These are phyloP conservation scores for Opeltia flavorubescens DNA, from an alignment of 495 filamentous ascomycete species.

Conservation along the genomic window DNA sequence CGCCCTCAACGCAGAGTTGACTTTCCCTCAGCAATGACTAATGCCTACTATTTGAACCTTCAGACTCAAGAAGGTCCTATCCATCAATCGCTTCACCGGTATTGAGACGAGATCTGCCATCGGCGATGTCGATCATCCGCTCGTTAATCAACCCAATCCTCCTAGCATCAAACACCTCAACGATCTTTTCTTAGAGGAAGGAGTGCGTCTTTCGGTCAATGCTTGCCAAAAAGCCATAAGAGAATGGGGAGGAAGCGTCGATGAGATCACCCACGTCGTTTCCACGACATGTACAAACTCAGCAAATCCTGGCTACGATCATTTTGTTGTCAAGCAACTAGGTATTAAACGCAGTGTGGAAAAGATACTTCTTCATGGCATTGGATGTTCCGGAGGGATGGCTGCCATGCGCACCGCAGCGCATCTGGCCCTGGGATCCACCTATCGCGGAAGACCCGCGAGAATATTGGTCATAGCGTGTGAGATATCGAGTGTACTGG, in stretches of 20 bases:
- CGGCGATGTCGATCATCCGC: slow-evolving; percentile 37
- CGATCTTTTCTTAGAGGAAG: slow-evolving; percentile 39
- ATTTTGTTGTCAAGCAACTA: slow-evolving; percentile 42
- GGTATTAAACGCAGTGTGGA: slow-evolving; percentile 35
- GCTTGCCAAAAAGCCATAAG: slow-evolving; percentile 45
- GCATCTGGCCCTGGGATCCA: slow-evolving; percentile 44
- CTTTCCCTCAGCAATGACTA: slow-evolving; percentile 2
- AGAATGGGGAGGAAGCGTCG: slow-evolving; percentile 32
- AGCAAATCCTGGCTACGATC: slow-evolving; percentile 56
- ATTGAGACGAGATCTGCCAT: slow-evolving; percentile 49
- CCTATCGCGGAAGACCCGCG: slow-evolving; percentile 34
- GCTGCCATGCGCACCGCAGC: slow-evolving; percentile 46
- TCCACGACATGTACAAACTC: slow-evolving; percentile 53
- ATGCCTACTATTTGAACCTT: slow-evolving; percentile 1
- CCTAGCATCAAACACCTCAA: slow-evolving; percentile 43
- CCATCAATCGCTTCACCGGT: slow-evolving; percentile 49
- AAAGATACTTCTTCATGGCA: slow-evolving; percentile 45
- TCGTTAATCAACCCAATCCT: slow-evolving; percentile 37
- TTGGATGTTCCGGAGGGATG: slow-evolving; percentile 52
- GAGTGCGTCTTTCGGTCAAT: slow-evolving; percentile 40
- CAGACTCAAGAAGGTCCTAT: slow-evolving; percentile 36
- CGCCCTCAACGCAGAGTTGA: background rate
- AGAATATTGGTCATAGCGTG: slow-evolving; percentile 45
- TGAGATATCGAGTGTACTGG: slow-evolving; percentile 42
- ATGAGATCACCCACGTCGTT: slow-evolving; percentile 49